phyloP scores from a whole-genome alignment of 2,329 filamentous ascomycete species.

The Fusarium lyarnte region DNA sequence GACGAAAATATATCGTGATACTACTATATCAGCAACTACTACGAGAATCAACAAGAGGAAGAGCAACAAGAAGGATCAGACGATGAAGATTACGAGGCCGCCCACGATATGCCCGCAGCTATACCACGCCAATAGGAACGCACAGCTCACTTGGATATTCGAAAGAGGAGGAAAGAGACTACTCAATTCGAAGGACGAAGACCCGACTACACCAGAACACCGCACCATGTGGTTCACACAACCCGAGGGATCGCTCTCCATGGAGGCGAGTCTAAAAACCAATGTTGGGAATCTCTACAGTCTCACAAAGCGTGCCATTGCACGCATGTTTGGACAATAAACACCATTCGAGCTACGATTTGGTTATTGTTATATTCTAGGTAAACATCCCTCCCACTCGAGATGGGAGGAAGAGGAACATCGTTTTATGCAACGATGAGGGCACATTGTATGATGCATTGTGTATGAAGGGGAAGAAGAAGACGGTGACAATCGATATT shows the following conservation, averaged over 20 bases:
- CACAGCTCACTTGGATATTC: conserved; percentile 37
- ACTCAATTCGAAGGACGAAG: conserved; percentile 17
- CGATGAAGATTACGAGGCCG: conserved; percentile 6
- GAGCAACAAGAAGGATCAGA: conserved; percentile 2
- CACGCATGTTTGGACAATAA: conserved; percentile 30
- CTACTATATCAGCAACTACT: conserved; percentile 19
- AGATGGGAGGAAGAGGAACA: background rate
- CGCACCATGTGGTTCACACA: conserved; percentile 16
- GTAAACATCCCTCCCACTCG: background rate
- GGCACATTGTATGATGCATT: conserved; percentile 36
- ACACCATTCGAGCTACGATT: background rate
- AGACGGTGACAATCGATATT: conserved; percentile 4
- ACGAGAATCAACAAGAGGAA: conserved; percentile 20
- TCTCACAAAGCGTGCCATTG: conserved; percentile 26
- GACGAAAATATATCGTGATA: conserved; percentile 31
- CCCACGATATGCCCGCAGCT: conserved; percentile 26
- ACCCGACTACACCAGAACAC: conserved; percentile 1
- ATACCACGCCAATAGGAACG: conserved; percentile 34
- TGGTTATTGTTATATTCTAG: conserved; percentile 13
- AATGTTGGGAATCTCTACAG: conserved; percentile 24
- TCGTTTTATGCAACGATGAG: background rate
- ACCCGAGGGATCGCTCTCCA: conserved; percentile 10
- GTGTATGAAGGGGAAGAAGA: background rate
- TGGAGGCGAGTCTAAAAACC: conserved; percentile 15
- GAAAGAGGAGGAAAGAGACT: conserved; percentile 36